A percentile compares a stretch with the other conserved stretches of the same genome.
Evolutionary conservation across 306 rosid genomes (phyloP).

Genomic region (Dicorynia guianensis): DNA sequence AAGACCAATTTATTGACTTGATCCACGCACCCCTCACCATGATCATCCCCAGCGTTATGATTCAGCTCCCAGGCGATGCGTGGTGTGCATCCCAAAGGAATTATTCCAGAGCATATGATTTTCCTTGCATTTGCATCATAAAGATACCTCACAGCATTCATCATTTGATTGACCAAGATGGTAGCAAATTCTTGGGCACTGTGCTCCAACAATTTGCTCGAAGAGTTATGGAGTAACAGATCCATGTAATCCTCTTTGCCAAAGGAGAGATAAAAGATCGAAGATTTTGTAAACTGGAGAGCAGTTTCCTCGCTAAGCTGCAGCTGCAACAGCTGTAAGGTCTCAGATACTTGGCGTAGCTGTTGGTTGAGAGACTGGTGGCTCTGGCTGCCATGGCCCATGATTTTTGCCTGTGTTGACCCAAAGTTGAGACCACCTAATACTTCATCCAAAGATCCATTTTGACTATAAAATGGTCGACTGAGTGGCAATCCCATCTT

Average conservation of each 20-base stretch:
- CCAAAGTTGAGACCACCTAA: constrained; percentile 78
- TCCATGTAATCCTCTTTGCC: constrained; percentile 81
- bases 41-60: constrained; percentile 26
- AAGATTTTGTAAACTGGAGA: constrained; percentile 63
- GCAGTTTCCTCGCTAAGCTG: constrained; percentile 51
- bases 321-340: constrained; percentile 71
- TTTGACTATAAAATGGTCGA: constrained; percentile 67
- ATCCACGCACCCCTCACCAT: constrained; percentile 51
- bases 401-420: constrained; percentile 79
- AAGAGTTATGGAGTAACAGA: constrained; percentile 54
- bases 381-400: constrained; percentile 65
- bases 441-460: constrained; percentile 67
- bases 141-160: constrained; percentile 66
- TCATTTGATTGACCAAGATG: constrained; percentile 71
- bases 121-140: constrained; percentile 69
- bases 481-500: constrained; percentile 67
- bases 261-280: constrained; percentile 75
- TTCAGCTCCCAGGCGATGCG: constrained; percentile 44
- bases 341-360: constrained; percentile 78
- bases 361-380: constrained; percentile 88
- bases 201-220: constrained; percentile 35
- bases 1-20: constrained; percentile 64
- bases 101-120: constrained; percentile 72
- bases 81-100: constrained; percentile 85
- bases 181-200: constrained; percentile 49